These are phyloP conservation scores for Moniliella sp. DNA, from an alignment of 1,284 basidiomycete species.

Conservation along the genomic window DNA sequence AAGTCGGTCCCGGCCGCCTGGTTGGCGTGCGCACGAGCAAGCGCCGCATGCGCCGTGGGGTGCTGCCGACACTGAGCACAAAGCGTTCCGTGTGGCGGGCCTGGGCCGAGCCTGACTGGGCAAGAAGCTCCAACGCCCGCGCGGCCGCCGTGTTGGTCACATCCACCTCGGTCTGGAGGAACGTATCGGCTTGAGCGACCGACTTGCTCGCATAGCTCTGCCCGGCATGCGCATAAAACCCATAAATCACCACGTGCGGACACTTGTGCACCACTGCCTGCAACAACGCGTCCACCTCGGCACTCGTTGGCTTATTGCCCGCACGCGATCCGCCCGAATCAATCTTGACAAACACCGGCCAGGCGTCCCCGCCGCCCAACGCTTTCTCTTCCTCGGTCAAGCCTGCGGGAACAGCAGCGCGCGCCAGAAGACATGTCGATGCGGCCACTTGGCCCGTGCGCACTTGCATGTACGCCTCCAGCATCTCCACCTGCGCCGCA, in stretches of 20 bases:
- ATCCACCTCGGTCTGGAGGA: slow-evolving; percentile 50
- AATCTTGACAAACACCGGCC: slow-evolving; percentile 61
- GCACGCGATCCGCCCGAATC: slow-evolving; percentile 61
- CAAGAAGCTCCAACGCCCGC: slow-evolving; percentile 41
- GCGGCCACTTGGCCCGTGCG: slow-evolving; percentile 34
- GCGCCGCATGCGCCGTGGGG: slow-evolving; percentile 55
- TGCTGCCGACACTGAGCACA: slow-evolving; percentile 59
- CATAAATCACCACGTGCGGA: slow-evolving; percentile 45
- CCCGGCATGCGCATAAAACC: slow-evolving; percentile 63
- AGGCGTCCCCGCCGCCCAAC: no score
- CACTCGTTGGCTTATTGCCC: slow-evolving; percentile 45
- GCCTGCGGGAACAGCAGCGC: no score
- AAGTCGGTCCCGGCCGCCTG: slow-evolving; percentile 14
- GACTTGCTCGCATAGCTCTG: slow-evolving; percentile 21
- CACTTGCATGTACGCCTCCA: slow-evolving; percentile 41
- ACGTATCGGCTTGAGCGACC: slow-evolving; percentile 40
- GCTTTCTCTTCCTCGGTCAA: no score
- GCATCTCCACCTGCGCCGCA: slow-evolving; percentile 46
- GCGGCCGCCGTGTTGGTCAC: slow-evolving; percentile 49
- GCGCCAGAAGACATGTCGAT: no score
- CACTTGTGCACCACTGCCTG: slow-evolving; percentile 40
- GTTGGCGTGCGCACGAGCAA: slow-evolving; percentile 40
- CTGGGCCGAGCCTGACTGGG: background rate
- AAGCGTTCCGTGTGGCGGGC: slow-evolving; percentile 35
- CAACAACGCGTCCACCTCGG: slow-evolving; percentile 44